Evolutionary conservation across 1,139 yeast genomes (phyloP), one percentile per base, ranked within the genome.

Genomic region (Debaryomycetaceae sp.): DNA sequence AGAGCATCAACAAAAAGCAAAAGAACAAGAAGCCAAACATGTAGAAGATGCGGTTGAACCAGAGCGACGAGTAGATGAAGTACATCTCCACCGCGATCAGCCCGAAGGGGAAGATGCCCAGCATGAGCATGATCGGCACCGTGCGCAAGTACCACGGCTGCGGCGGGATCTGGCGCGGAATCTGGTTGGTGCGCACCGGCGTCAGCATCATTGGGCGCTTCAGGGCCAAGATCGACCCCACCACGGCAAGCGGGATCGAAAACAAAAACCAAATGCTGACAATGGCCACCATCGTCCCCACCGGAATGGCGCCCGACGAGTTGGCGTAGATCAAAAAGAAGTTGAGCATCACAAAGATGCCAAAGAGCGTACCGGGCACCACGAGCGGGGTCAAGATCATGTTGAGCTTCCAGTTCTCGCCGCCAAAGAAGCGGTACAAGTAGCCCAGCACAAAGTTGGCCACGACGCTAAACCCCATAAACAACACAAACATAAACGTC

Each of bases 1-100:
- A 51, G 11, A 85, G 64, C 86, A 88, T 83, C 51, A 91, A 68
- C 16, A 83, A 44, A 53, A 86, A 80, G 48, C 96, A 88, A 60
- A 89, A 78, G 58, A 91, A 85, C 47, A 91, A 67, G 68, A 91
- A 91, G 15, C 98, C 98, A 68, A 91, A 91, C 97, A 91, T 91
- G 66, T 89, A 91, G 65, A 79, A 91, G 42, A 91, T 80, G 56
- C 86, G 75, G 68, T 85, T 89, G 61, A 85, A 88, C 98, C 98
- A 91, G 44, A 91, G 65, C 18, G 96, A 88, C 35, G 88, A 75
- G 63, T 83, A 78, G 40, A 75, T 73, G 61, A 89, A 91, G 59
- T 86, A 89, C 73, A 93, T 77, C 59, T 91, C 97, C 34, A 91
- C 95, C 9, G 95, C 88, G 48, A 89, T 83, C 13, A 96, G 83